Conservation (phyloP, 345 rosid species). For the Populus simonii region DNA sequence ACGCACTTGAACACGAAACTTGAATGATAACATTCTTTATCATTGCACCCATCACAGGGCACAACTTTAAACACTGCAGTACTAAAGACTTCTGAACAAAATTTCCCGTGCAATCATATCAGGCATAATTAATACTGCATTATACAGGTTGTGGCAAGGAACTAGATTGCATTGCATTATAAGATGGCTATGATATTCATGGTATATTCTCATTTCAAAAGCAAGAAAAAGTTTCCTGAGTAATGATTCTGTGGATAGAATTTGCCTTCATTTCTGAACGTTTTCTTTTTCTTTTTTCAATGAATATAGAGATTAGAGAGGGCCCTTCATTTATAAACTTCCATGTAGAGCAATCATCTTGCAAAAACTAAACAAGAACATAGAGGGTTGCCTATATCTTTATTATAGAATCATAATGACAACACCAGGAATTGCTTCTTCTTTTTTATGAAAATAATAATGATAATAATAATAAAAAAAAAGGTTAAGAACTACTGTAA, state of each 20-base stretch:
- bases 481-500: background rate
- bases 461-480: background rate
- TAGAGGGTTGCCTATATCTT: background rate
- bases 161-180: no score
- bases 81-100: background rate
- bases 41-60: background rate
- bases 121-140: background rate
- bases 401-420: background rate
- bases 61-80: background rate
- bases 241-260: no score
- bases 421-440: no score
- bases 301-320: no score
- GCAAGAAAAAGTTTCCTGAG: no score
- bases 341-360: no score
- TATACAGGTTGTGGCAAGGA: no score
- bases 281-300: no score
- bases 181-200: no score
- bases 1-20: background rate
- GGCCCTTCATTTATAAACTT: no score
- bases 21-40: background rate
- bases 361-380: background rate
- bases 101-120: background rate
- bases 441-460: background rate
- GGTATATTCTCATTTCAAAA: no score
- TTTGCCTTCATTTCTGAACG: no score